These are phyloP conservation scores for Coemansia sp. DNA, from an alignment of 192 early-diverging fungal species.

Conservation along the genomic window DNA sequence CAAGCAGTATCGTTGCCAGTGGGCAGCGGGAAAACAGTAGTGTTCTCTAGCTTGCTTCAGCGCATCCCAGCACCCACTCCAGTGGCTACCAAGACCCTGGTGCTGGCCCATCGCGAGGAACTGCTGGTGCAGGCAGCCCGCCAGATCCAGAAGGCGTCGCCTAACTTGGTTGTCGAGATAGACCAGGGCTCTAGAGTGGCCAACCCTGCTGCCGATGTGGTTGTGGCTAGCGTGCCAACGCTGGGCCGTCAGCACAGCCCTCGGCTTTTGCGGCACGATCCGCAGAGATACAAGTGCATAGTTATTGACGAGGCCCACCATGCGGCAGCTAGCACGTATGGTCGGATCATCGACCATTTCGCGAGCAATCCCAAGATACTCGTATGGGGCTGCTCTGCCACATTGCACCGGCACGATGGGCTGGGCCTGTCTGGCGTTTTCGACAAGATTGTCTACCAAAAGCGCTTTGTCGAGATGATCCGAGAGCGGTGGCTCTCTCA, in stretches of 20 bases:
- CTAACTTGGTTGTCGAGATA: constrained; percentile 59
- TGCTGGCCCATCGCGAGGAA: constrained; percentile 89
- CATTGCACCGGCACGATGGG: constrained; percentile 82
- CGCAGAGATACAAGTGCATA: constrained; percentile 77
- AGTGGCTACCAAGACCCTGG: constrained; percentile 69
- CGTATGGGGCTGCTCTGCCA: constrained; percentile 94
- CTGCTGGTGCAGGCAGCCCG: constrained; percentile 74
- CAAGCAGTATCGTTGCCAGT: constrained; percentile 80
- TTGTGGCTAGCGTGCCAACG: constrained; percentile 75
- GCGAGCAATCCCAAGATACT: constrained; percentile 44
- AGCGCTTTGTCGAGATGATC: constrained; percentile 79
- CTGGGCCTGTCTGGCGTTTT: constrained; percentile 64
- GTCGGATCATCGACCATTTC: constrained; percentile 72
- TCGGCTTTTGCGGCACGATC: constrained; percentile 67
- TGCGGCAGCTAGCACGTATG: constrained; percentile 74
- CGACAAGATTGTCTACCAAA: constrained; percentile 74
- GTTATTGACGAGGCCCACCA: constrained; percentile 96
- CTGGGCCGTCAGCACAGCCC: constrained; percentile 56
- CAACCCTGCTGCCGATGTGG: constrained; percentile 62
- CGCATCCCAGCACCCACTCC: constrained; percentile 60
- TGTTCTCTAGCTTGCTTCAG: constrained; percentile 80
- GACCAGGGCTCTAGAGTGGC: constrained; percentile 67
- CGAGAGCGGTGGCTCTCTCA: constrained; percentile 71
- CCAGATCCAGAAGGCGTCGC: constrained; percentile 61
- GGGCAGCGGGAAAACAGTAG: constrained; percentile 89